Base-by-base conservation (phyloP, 441 rosid species). In the Theobroma grandiflorum region DNA sequence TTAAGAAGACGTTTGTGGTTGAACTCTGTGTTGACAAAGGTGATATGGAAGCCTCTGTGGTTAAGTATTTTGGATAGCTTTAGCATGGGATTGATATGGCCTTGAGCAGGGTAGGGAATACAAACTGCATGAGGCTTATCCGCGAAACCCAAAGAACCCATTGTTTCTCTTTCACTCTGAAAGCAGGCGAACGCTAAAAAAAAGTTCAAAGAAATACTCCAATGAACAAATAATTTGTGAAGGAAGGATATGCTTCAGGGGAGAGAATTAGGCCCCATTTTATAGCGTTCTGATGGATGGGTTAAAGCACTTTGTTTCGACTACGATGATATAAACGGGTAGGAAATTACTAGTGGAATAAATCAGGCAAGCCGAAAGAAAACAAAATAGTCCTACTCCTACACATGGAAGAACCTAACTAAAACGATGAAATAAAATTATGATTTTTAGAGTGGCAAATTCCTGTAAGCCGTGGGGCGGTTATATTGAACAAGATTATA, bases 11-110 rank as follows among this genome's bases (percentile, higher is more conserved):
- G 84, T 7, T 73, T 61, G 26, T 83, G 88, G 78, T 87, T 90
- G 76, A 77, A 87, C 58, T 85, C 89, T 0, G 89, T 85, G 82
- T 88, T 84, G 22, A 90, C 87, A 47, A 88, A 87, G 50, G 88
- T 87, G 69, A 90, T 37, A 45, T 83, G 84, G 69, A 88, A 88
- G 80, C 88, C 89, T 33, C 50, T 68, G 37, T 47, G 49, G 65
- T 88, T 84, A 14, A 89, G 86, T 3, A 89, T 74, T 8, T 86
- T 86, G 6, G 90, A 89, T n/a, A 89, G 68, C 65, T 76, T 70
- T 0, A 87, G 68, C 84, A 86, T 82, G n/a, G 90, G 87, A 49
- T 64, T 72, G 35, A 89, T 52, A 70, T 89, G 92, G 52, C 89
- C 88, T 79, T 87, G 89, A 2, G 84, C 86, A 64, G 88, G 90